Evolutionary conservation across 257 asterid species (phyloP), one percentile per base, ranked within the genome.

Genomic region (Plectranthus barbatus): DNA sequence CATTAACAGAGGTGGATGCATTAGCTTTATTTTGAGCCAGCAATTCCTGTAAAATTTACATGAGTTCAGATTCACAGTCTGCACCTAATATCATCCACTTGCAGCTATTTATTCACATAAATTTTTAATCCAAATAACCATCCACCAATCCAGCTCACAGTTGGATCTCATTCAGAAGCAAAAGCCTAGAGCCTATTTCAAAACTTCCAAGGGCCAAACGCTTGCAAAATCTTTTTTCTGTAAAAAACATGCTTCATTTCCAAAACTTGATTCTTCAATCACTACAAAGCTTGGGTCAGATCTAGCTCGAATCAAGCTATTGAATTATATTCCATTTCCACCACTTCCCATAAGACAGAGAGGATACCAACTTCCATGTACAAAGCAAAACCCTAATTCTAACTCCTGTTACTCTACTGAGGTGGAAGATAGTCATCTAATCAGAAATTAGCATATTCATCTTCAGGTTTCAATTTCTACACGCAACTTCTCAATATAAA

Each of bases 11-110:
- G 60, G 79, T 66, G 7, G 90, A 81, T 48, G 86, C 75, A 14
- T 76, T 78, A 5, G 77, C 80, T 74, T 85, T 87, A 70, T 71
- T 96, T 64, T 85, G 91, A 36, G 81, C 77, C 62, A 79, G 56
- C 80, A 93, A 18, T 70, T 90, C 97, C 99, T 90, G 80, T 21
- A 55, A 48, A 56, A 70, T 26, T 18, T 15, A 23, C 11, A 14
- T 42, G 61, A 46, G 56, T 37, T 69, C 48, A 63, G 41, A 74
- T 67, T 24, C 55, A 56, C 62, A 17, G 19, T 47, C 53, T 4
- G 7, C 10, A 4, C 57, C 47, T 6, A 48, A 12, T 24, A 39
- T 17, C 48, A 13, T 41, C 18, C 40, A 13, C 64, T 54, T 34
- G 7, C 40, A n/a, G 61, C 37, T 46, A 18, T 26, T 50, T 17